Evolutionary conservation across 257 asterid species (phyloP), one percentile per base, ranked within the genome.

Genomic region (Nicotiana tomentosiformis): DNA sequence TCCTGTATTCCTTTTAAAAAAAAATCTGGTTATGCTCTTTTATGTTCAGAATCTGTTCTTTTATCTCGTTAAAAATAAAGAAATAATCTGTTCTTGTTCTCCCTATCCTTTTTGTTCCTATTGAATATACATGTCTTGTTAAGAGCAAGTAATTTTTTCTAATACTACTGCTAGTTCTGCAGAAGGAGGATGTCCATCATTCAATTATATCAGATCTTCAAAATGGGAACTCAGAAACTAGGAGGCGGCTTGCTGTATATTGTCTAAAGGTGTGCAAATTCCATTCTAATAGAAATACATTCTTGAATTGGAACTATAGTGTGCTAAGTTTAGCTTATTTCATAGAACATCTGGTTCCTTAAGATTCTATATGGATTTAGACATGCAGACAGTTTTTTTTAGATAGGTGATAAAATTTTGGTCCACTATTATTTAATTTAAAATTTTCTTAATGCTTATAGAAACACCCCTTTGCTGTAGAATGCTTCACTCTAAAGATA

Each of bases 161-260:
- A 29, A 49, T 32, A 29, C 67, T 85, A 32, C 80, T 43, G 77
- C 72, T 37, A 67, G 18, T 77, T 23, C 77, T 89, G 87, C 96
- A 96, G 99, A 96, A 96, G 91, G 99, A 96, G 91, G 99, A 94
- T 89, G 99, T 96, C 65, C 99, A 96, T 84, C 99, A 96, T 86
- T 96, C 99, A 72, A 96, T 96, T 81, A 96, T 96, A 89, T 92
- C 99, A 56, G 99, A 96, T 87, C 98, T 96, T 85, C 99, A 96
- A 91, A 96, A 94, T 84, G 99, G 99, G 58, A 94, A 91, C 87
- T 67, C 98, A 56, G 99, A 96, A 87, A 94, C 98, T 30, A 90
- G 99, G 90, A 91, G 98, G 86, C 96, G 98, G 82, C 98, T 94
- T 79, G 99, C 98, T 84, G 98, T 93, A 77, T 96, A 96, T 84